phyloP scores from a whole-genome alignment of 164 flowering plant genomes.

The Hamamelis virginiana region DNA sequence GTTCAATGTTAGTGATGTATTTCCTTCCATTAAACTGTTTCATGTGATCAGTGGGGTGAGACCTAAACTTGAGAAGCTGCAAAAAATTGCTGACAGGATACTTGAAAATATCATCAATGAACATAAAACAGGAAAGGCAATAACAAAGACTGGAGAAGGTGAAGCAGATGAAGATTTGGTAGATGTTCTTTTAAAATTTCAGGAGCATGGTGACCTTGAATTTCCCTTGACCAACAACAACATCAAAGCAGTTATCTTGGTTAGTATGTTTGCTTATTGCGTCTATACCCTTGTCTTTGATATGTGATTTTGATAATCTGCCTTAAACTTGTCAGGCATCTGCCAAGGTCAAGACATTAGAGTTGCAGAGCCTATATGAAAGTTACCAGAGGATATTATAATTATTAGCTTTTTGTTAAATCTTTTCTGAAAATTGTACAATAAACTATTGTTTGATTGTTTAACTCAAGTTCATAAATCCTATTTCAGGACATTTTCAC shows the following conservation, averaged over 20 bases:
- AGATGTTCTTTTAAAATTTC: conserved; percentile 28
- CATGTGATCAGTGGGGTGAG: conserved; percentile 21
- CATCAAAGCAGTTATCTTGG: conserved; percentile 32
- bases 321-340: too few relatives aligned
- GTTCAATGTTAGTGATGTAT: conserved; percentile 32
- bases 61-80: conserved; percentile 19
- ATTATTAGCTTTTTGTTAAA: too few relatives aligned
- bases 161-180: conserved; percentile 25
- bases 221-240: conserved; percentile 19
- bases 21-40: conserved; percentile 29
- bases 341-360: too few relatives aligned
- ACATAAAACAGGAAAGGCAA: conserved; percentile 7
- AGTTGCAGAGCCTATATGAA: too few relatives aligned
- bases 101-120: conserved; percentile 25
- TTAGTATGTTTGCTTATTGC: not conserved
- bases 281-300: too few relatives aligned
- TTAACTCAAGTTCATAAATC: not conserved
- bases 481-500: conserved; percentile 22
- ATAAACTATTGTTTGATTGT: too few relatives aligned
- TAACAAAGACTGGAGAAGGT: not conserved
- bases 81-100: conserved; percentile 11
- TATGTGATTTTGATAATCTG: too few relatives aligned
- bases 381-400: too few relatives aligned
- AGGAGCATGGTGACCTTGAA: conserved; percentile 6
- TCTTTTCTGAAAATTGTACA: too few relatives aligned